Evolutionary conservation across 805 yeast genomes (phyloP), one percentile per base, ranked within the genome.

Genomic region (Myxozyma geophila): DNA sequence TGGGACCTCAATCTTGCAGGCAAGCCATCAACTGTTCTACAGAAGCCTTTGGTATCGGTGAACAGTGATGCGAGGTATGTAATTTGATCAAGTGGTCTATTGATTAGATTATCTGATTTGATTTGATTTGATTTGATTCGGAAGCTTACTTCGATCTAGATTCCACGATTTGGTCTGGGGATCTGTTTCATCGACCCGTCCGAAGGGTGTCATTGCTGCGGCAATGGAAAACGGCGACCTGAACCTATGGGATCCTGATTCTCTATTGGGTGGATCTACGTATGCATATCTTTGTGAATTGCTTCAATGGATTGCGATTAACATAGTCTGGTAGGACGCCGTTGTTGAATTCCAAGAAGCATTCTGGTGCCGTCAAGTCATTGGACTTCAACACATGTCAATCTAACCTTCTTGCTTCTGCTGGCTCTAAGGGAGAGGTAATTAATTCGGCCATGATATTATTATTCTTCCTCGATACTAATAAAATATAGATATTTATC

Each of bases 91-190:
- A 41, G 10, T 46, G 43, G 10, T 49, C 4, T 19, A 23, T 49
- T 37, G 47, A 33, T 35, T 33, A n/a, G 39, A 39, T 43, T 23
- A 13, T 40, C 28, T 43, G 23, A n/a, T 19, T n/a, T 40, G 8
- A 21, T 19, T 39, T 28, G 15, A 19, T 21, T n/a, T 35, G 43
- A 48, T 39, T 71, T 68, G 17, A 15, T 49, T 39, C 28, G 36
- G 17, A 9, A 47, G n/a, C 13, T 19, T 35, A n/a, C 9, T 12
- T n/a, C 15, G 8, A 33, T 63, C 70, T 64, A 73, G 80, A 66
- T 90, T 92, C 78, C 84, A 90, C 73, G 92, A 90, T 60, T 76
- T 92, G 69, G 92, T 89, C 15, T 92, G 98, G 98, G 88, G 92
- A 62, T 78, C 79, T 44, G 83, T 85, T 1, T 77, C 80, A 56